A percentile compares a stretch with the other conserved stretches of the same genome.
phyloP scores from a whole-genome alignment of 768 basidiomycete species.

The Kwoniella pini region DNA sequence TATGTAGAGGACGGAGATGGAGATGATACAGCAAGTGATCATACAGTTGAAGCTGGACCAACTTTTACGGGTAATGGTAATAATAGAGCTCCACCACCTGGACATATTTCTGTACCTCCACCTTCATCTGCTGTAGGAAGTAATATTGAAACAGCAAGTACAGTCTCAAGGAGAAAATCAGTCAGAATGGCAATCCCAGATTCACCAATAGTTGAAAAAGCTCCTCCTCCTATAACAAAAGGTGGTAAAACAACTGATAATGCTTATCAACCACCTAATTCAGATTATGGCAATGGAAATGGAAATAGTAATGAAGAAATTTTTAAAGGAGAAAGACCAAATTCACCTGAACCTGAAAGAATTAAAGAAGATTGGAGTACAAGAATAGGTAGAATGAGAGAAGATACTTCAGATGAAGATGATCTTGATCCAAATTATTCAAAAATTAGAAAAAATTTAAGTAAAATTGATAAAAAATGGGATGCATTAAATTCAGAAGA shows the following conservation, averaged over 20 bases:
- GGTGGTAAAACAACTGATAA: not conserved
- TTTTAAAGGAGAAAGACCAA: slow-evolving; percentile 13
- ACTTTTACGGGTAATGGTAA: slow-evolving; percentile 1
- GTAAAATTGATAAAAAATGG: slow-evolving; percentile 43
- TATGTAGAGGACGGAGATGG: not conserved
- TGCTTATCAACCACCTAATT: slow-evolving; percentile 15
- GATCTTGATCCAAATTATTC: slow-evolving; percentile 41
- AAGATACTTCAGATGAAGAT: slow-evolving; percentile 47
- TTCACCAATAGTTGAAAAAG: slow-evolving; percentile 30
- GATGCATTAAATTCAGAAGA: slow-evolving; percentile 22
- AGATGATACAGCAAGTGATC: slow-evolving; percentile 11
- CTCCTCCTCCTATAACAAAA: slow-evolving; percentile 7
- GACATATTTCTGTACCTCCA: not conserved
- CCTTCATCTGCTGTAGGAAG: not conserved
- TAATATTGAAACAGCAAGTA: slow-evolving; percentile 2
- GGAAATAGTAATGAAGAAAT: not conserved
- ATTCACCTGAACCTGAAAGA: slow-evolving; percentile 20
- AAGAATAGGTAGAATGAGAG: slow-evolving; percentile 43
- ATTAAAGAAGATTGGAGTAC: slow-evolving; percentile 36
- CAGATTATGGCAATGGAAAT: not conserved
- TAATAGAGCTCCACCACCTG: slow-evolving; percentile 6
- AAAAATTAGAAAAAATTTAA: slow-evolving; percentile 40
- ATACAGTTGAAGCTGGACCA: slow-evolving; percentile 12
- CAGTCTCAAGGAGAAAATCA: slow-evolving; percentile 41
- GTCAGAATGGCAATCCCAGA: slow-evolving; percentile 52